phyloP scores from a whole-genome alignment of 2,329 filamentous ascomycete species.

The Talaromyces marneffei region DNA sequence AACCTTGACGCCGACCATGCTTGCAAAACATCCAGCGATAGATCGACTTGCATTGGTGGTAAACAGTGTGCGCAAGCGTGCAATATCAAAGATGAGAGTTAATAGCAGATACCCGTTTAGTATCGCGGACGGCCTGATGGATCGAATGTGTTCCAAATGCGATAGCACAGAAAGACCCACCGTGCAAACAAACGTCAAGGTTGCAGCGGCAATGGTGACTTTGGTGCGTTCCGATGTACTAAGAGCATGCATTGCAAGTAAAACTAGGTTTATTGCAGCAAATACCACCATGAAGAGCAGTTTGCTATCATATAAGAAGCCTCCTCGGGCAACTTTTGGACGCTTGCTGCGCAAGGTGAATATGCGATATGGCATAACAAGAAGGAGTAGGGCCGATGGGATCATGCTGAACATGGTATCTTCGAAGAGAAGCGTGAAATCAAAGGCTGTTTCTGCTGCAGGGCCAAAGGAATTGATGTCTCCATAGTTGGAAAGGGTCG shows the following conservation, averaged over 20 bases:
- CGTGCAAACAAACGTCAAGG: constrained; percentile 24
- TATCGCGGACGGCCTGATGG: constrained; percentile 23
- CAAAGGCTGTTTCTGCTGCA: background rate
- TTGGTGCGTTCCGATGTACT: constrained; percentile 5
- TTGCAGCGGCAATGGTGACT: constrained; percentile 20
- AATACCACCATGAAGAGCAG: constrained; percentile 6
- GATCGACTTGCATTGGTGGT: background rate
- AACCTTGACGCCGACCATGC: constrained; percentile 33
- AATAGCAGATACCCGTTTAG: constrained; percentile 38
- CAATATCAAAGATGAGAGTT: constrained; percentile 37
- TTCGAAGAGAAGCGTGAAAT: constrained; percentile 12
- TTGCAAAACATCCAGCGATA: constrained; percentile 8
- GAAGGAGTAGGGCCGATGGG: constrained; percentile 6
- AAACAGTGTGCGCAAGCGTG: constrained; percentile 34
- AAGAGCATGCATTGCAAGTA: constrained; percentile 4
- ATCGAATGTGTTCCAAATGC: constrained; percentile 23
- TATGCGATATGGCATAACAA: constrained; percentile 7
- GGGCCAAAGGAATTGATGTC: constrained; percentile 6
- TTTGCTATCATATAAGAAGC: constrained; percentile 9
- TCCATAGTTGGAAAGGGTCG: background rate
- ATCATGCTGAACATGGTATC: constrained; percentile 7
- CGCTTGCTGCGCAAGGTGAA: background rate
- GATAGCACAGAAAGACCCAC: constrained; percentile 28
- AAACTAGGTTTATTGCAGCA: constrained; percentile 7
- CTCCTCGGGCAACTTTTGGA: constrained; percentile 3